Evolutionary conservation across 75 land plant genomes (phyloP).

Genomic region (Adiantum capillusveneris): DNA sequence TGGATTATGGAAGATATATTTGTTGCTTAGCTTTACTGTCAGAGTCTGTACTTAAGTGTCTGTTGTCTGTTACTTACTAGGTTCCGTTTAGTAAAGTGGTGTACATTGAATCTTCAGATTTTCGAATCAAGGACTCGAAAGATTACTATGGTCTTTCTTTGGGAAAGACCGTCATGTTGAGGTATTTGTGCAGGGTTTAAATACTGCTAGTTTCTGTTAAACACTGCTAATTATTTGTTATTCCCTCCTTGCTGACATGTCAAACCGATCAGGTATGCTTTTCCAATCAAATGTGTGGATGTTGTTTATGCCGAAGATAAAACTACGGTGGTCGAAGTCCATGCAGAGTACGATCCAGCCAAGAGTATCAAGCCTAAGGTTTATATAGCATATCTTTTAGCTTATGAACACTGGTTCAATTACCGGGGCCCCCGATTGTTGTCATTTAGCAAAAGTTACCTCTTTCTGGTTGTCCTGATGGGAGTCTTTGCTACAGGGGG

Average conservation of each 20-base stretch:
- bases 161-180: constrained; percentile 85
- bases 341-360: constrained; percentile 75
- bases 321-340: constrained; percentile 64
- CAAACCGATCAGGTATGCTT: constrained; percentile 65
- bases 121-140: constrained; percentile 90
- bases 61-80: constrained; percentile 24
- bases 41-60: no score
- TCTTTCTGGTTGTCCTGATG: no score
- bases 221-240: no score
- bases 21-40: no score
- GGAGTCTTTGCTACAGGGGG: constrained; percentile 53
- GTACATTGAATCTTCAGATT: constrained; percentile 88
- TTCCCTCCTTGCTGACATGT: neutral
- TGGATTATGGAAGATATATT: no score
- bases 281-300: constrained; percentile 88
- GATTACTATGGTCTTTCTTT: constrained; percentile 97
- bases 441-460: no score
- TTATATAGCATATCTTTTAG: no score
- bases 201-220: no score
- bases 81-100: constrained; percentile 85
- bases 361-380: constrained; percentile 94
- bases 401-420: neutral
- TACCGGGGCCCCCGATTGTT: no score
- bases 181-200: no score
- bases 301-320: constrained; percentile 65